Evolutionary conservation across 768 basidiomycete species (phyloP).

Genomic region (Pleurotus ostreatus): DNA sequence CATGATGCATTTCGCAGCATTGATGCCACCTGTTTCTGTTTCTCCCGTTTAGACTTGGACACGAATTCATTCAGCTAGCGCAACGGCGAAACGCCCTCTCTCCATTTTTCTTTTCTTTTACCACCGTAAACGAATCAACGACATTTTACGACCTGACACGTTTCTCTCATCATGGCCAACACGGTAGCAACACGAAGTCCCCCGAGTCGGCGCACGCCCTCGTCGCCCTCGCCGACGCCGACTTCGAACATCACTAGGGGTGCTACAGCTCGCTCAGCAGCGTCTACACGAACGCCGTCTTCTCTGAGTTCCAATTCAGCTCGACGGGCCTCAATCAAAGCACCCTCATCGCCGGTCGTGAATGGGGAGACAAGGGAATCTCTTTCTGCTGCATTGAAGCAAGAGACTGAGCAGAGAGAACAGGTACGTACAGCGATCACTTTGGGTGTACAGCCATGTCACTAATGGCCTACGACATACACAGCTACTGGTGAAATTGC

Average conservation of each 20-base stretch:
- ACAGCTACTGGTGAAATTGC: slow-evolving; percentile 72
- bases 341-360: slow-evolving; percentile 30
- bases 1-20: slow-evolving; percentile 6
- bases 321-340: slow-evolving; percentile 50
- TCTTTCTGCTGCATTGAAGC: slow-evolving; percentile 60
- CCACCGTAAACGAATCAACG: not conserved
- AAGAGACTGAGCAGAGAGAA: slow-evolving; percentile 80
- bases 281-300: slow-evolving; percentile 50
- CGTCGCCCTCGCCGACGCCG: slow-evolving; percentile 39
- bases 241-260: slow-evolving; percentile 41
- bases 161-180: slow-evolving; percentile 34
- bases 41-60: not conserved
- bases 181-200: slow-evolving; percentile 42
- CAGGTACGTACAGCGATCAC: slow-evolving; percentile 42
- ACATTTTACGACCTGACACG: slow-evolving; percentile 4
- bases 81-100: not conserved
- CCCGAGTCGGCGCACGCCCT: slow-evolving; percentile 40
- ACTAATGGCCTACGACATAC: slow-evolving; percentile 6
- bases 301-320: slow-evolving; percentile 44
- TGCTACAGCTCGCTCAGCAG: slow-evolving; percentile 63
- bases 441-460: slow-evolving; percentile 4
- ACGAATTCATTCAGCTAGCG: too few species aligned
- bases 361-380: slow-evolving; percentile 48
- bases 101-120: not conserved
- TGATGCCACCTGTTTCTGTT: slow-evolving; percentile 7